Percentiles rank a stretch among this genome's conserved stretches.
These are phyloP conservation scores for Annona cherimola DNA, from an alignment of 164 flowering plant species.

Conservation along the genomic window DNA sequence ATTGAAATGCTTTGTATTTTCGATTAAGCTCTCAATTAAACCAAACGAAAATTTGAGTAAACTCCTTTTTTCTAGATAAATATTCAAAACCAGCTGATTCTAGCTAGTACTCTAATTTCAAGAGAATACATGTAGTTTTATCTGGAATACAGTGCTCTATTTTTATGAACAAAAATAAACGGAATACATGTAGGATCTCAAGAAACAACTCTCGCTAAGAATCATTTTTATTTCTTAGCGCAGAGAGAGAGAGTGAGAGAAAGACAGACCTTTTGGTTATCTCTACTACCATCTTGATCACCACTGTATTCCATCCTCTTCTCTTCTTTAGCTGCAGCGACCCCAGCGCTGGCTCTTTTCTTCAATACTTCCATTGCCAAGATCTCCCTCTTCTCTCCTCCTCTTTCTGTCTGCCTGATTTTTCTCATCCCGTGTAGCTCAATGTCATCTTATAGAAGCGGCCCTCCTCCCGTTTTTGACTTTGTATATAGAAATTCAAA, in stretches of 20 bases:
- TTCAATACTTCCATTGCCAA: slow-evolving; percentile 18
- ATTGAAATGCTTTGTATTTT: background rate
- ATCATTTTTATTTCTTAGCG: background rate
- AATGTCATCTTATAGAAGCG: background rate
- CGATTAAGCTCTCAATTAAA: background rate
- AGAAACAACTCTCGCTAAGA: background rate
- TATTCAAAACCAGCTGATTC: background rate
- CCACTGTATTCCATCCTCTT: slow-evolving; percentile 10
- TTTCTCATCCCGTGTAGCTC: background rate
- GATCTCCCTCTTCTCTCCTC: background rate
- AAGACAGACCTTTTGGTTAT: background rate
- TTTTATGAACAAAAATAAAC: background rate
- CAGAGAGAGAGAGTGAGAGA: background rate
- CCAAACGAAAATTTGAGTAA: background rate
- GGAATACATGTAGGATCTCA: background rate
- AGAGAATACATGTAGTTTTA: background rate
- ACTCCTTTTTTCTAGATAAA: background rate
- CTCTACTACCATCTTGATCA: slow-evolving; percentile 7
- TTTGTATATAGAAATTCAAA: slow-evolving; percentile 17
- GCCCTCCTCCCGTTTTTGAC: slow-evolving; percentile 15
- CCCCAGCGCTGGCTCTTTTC: slow-evolving; percentile 14
- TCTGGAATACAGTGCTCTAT: no score
- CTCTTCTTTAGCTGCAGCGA: slow-evolving; percentile 13
- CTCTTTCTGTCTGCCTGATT: background rate
- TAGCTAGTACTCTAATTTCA: background rate